These are phyloP conservation scores for Pyrenochaeta sp. DNA, from an alignment of 2,329 filamentous ascomycete species.

Conservation along the genomic window DNA sequence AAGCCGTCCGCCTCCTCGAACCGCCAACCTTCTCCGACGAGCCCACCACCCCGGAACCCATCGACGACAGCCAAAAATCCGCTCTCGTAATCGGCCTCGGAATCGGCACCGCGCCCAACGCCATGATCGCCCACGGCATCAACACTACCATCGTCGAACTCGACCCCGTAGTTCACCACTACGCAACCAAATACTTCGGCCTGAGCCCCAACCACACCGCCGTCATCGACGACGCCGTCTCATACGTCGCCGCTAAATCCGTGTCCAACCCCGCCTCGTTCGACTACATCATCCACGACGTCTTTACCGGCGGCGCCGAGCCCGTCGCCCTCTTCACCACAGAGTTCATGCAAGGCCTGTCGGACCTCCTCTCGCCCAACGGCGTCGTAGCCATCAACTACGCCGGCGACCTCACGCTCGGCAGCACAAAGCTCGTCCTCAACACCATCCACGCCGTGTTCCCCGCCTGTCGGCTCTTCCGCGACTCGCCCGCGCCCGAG, in stretches of 20 bases:
- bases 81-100: slow-evolving; percentile 91
- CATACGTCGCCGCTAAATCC: slow-evolving; percentile 66
- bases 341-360: slow-evolving; percentile 78
- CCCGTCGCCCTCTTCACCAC: slow-evolving; percentile 86
- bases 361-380: slow-evolving; percentile 73
- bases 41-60: slow-evolving; percentile 19
- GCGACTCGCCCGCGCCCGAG: slow-evolving; percentile 70
- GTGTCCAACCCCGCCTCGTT: slow-evolving; percentile 59
- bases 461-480: slow-evolving; percentile 88
- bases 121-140: slow-evolving; percentile 85
- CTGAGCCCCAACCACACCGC: slow-evolving; percentile 78
- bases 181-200: slow-evolving; percentile 82
- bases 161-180: slow-evolving; percentile 85
- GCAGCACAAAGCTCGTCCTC: slow-evolving; percentile 78
- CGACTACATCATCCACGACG: slow-evolving; percentile 96
- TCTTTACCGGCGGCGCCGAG: slow-evolving; percentile 96
- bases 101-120: slow-evolving; percentile 88
- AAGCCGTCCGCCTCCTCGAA: slow-evolving; percentile 84
- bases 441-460: slow-evolving; percentile 85
- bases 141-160: slow-evolving; percentile 95
- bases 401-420: slow-evolving; percentile 82
- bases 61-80: slow-evolving; percentile 71
- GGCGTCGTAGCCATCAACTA: slow-evolving; percentile 96
- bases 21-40: slow-evolving; percentile 10
- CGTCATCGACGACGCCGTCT: slow-evolving; percentile 82